Percentiles rank a stretch among this genome's conserved stretches.
These are phyloP conservation scores for Aspergillus bertholletiae DNA, from an alignment of 495 filamentous ascomycete genomes.

Conservation along the genomic window DNA sequence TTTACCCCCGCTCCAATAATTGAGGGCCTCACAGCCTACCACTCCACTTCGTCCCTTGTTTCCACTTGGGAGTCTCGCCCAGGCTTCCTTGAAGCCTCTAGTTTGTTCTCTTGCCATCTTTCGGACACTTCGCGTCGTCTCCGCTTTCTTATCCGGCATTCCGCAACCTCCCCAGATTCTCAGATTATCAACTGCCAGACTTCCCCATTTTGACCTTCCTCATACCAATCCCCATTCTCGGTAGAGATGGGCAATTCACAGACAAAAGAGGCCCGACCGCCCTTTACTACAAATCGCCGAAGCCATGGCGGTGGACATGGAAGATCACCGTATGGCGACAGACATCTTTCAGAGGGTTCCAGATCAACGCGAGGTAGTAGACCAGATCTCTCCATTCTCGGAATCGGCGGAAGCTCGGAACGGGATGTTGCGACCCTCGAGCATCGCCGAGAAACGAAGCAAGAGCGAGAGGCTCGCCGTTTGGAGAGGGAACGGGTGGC, in stretches of 20 bases:
- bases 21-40: constrained; percentile 8
- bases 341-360: constrained; percentile 36
- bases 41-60: constrained; percentile 2
- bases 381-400: constrained; percentile 55
- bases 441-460: constrained; percentile 77
- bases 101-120: constrained; percentile 6
- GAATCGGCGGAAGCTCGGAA: constrained; percentile 42
- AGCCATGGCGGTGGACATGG: constrained; percentile 32
- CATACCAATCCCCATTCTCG: not conserved
- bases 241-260: constrained; percentile 56
- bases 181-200: constrained; percentile 4
- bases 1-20: constrained; percentile 8
- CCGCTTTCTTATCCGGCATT: constrained; percentile 19
- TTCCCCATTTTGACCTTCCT: constrained; percentile 4
- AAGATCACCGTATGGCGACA: constrained; percentile 30
- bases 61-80: not conserved
- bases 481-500: constrained; percentile 74
- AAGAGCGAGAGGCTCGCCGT: constrained; percentile 83
- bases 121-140: constrained; percentile 10
- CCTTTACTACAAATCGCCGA: constrained; percentile 26
- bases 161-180: constrained; percentile 8
- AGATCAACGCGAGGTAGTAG: constrained; percentile 48
- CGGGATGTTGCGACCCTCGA: constrained; percentile 42
- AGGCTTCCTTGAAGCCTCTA: constrained; percentile 2
- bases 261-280: constrained; percentile 54